Evolutionary conservation across 495 filamentous ascomycete species (phyloP), one percentile per base, ranked within the genome.

Genomic region (Oidiodendron maius): DNA sequence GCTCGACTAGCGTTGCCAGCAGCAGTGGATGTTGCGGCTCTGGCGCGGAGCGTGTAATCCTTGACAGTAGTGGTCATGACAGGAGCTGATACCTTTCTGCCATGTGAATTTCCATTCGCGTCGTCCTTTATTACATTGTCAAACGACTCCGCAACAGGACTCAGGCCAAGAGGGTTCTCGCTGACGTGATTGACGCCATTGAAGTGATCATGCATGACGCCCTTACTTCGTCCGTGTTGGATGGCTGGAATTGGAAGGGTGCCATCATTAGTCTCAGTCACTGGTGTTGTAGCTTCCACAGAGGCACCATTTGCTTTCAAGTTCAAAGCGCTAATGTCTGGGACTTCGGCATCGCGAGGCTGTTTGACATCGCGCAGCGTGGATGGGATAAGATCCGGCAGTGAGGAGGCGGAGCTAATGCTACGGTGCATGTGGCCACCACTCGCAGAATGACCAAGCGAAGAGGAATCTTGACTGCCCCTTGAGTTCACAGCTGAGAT

Each of bases 311-410:
- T 15, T 34, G 40, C 42, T 24, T 25, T 3, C 9, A 42, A 24
- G 3, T 49, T 23, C 13, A 51, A 12, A 4, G 26, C 26, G 6
- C 34, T 35, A 18, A 48, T 13, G 9, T 16, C 30, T 1, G 30
- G 22, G 21, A 28, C 3, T 9, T 44, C 12, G 11, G 47, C 51
- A 5, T 39, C 51, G 13, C 28, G 45, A 4, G 24, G 22, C 1
- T 41, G 26, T n/a, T 24, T 18, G 1, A 18, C 18, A 5, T 40
- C 26, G 23, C 43, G 41, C 10, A 43, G 17, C 13, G 12, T 49
- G 3, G 58, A 57, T 3, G 43, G 47, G 30, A 58, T 49, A 9
- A 61, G 48, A 16, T 61, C 58, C n/a, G 58, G 58, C 16, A 61
- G 45, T 3, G 55, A 58, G 11, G 50, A 51, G n/a, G 51, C 23